A percentile compares a stretch with the other conserved stretches of the same genome.
These are phyloP conservation scores for Chrysosphaeria jannelii DNA, from an alignment of 2,329 filamentous ascomycete genomes.

Conservation along the genomic window DNA sequence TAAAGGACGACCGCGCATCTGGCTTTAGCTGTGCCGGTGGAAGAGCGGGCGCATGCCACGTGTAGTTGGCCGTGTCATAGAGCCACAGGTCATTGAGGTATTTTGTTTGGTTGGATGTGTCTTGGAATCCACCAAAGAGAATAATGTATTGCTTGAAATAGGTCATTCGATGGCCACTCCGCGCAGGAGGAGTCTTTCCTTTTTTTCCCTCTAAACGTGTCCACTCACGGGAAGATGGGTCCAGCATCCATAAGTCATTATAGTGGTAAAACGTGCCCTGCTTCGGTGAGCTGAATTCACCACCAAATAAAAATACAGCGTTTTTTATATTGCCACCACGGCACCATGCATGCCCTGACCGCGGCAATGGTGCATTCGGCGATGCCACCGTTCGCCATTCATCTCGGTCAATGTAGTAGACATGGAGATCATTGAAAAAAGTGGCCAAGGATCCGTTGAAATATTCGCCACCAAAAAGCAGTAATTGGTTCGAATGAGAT, in stretches of 20 bases:
- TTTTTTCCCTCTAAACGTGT: slow-evolving; percentile 60
- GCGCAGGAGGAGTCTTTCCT: slow-evolving; percentile 32
- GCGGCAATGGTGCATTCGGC: slow-evolving; percentile 69
- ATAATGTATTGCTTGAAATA: slow-evolving; percentile 94
- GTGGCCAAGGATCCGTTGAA: slow-evolving; percentile 72
- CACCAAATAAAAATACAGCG: slow-evolving; percentile 75
- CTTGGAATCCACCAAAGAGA: slow-evolving; percentile 88
- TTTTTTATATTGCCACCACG: slow-evolving; percentile 54
- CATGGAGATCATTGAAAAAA: slow-evolving; percentile 34
- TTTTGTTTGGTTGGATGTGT: slow-evolving; percentile 80
- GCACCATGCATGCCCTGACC: slow-evolving; percentile 86
- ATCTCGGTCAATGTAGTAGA: slow-evolving; percentile 53
- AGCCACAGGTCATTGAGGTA: slow-evolving; percentile 88
- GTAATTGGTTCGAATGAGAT: slow-evolving; percentile 57
- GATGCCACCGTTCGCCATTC: slow-evolving; percentile 78
- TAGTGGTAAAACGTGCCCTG: slow-evolving; percentile 98
- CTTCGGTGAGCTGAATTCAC: slow-evolving; percentile 87
- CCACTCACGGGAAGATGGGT: slow-evolving; percentile 69
- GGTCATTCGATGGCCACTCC: slow-evolving; percentile 86
- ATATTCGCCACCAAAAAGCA: slow-evolving; percentile 84
- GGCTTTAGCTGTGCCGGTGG: slow-evolving; percentile 62
- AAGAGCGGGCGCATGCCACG: slow-evolving; percentile 51
- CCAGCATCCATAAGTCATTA: slow-evolving; percentile 89
- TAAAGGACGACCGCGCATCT: slow-evolving; percentile 74
- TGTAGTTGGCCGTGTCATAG: slow-evolving; percentile 68